Evolutionary conservation across 2,329 filamentous ascomycete genomes (phyloP).

Genomic region (Pseudofabraea citricarpa): DNA sequence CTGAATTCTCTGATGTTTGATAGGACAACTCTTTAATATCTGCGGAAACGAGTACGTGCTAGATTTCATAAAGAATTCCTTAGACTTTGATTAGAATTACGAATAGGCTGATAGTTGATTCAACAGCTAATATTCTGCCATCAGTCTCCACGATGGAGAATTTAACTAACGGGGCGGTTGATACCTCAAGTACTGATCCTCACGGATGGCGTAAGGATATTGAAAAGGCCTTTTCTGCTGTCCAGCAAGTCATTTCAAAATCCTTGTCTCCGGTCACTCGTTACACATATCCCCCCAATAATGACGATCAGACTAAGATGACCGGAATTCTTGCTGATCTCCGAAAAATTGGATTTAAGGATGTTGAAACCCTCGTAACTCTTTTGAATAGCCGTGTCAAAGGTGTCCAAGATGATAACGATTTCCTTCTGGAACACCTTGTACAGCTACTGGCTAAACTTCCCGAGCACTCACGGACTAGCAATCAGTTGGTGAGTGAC

Average conservation of each 20-base stretch:
- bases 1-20: no score
- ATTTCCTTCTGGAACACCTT: conserved; percentile 69
- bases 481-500: conserved; percentile 50
- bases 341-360: conserved; percentile 38
- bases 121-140: no score
- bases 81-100: no score
- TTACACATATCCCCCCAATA: conserved; percentile 30
- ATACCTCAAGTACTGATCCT: conserved; percentile 14
- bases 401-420: conserved; percentile 67
- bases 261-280: conserved; percentile 33
- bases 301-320: conserved; percentile 23
- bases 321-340: conserved; percentile 37
- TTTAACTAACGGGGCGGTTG: no score
- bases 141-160: no score
- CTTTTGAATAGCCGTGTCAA: conserved; percentile 59
- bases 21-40: no score
- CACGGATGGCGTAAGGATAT: conserved; percentile 25
- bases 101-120: no score
- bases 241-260: conserved; percentile 34
- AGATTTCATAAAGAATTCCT: no score
- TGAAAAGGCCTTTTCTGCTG: conserved; percentile 30
- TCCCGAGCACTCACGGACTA: conserved; percentile 20
- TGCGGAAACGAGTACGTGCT: no score
- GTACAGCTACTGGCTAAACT: conserved; percentile 39
- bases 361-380: conserved; percentile 54